Conservation (phyloP, 352 stramenopile species). For the Phytophthora sp. region DNA sequence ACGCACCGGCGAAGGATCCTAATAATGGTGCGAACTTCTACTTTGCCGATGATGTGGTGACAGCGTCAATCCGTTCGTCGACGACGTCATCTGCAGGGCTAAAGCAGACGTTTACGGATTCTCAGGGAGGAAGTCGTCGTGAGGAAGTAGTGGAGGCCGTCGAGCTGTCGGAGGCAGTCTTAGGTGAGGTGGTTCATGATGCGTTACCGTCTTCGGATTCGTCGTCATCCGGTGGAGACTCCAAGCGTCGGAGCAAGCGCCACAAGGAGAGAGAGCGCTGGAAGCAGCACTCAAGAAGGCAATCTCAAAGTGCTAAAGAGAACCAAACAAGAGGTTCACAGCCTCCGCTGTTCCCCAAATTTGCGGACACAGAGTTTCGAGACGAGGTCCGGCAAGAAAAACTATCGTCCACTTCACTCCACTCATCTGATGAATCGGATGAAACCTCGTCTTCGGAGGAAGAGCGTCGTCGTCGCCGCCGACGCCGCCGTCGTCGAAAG, state of each 20-base stretch:
- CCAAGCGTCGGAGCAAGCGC: background rate
- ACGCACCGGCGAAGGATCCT: background rate
- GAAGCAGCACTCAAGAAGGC: slow-evolving; percentile 10
- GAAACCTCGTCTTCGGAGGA: slow-evolving; percentile 27
- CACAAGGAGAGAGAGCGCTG: slow-evolving; percentile 13
- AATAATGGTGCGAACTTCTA: background rate
- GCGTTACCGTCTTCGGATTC: slow-evolving; percentile 46
- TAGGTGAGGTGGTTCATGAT: slow-evolving; percentile 37
- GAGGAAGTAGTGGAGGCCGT: slow-evolving; percentile 10
- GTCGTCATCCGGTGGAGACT: slow-evolving; percentile 11
- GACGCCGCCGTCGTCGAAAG: slow-evolving; percentile 19
- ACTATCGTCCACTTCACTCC: background rate
- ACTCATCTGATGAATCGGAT: slow-evolving; percentile 18
- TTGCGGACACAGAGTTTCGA: background rate
- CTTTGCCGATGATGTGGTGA: slow-evolving; percentile 27
- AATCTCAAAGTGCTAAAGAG: slow-evolving; percentile 9
- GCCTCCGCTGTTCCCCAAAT: slow-evolving; percentile 7
- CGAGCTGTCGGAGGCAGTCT: background rate
- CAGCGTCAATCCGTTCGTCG: slow-evolving; percentile 8
- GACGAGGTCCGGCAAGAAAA: background rate
- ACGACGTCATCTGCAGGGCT: slow-evolving; percentile 1
- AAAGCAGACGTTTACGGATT: slow-evolving; percentile 9
- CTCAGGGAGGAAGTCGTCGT: background rate
- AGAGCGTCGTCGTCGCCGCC: slow-evolving; percentile 25
- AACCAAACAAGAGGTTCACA: background rate